Conservation (phyloP, 1,284 basidiomycete species). For the Cutaneotrichosporon cavernicola region DNA sequence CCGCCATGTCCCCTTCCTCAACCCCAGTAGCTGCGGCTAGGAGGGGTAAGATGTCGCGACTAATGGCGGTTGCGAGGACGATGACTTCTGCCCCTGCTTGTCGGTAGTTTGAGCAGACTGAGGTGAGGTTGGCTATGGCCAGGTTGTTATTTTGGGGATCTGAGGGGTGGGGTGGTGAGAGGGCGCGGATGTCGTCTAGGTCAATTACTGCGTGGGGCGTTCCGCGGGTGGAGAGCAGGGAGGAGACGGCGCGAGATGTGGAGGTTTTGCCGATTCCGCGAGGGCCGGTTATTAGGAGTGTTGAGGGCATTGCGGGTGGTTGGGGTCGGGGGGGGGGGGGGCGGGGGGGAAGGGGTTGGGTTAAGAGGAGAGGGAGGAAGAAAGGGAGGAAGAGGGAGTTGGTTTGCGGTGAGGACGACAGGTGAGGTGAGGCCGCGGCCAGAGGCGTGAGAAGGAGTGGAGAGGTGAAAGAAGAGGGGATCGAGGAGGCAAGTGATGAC, state of each 20-base stretch:
- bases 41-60: background rate
- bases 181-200: constrained; percentile 2
- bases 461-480: no score
- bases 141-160: constrained; percentile 6
- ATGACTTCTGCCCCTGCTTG: constrained; percentile 4
- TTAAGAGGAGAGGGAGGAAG: background rate
- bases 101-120: constrained; percentile 10
- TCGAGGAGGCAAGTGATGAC: no score
- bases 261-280: constrained; percentile 13
- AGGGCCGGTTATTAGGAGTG: constrained; percentile 12
- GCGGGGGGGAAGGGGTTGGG: no score
- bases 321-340: no score
- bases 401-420: background rate
- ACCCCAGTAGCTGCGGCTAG: background rate
- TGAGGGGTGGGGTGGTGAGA: background rate
- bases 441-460: no score
- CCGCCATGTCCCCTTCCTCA: background rate
- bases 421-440: background rate
- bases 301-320: background rate
- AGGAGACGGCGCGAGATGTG: constrained; percentile 8
- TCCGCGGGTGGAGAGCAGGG: background rate
- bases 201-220: constrained; percentile 13
- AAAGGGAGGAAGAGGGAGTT: background rate
- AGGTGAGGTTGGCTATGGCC: constrained; percentile 2
- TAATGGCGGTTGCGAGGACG: constrained; percentile 7